Conservation (phyloP, 2,329 filamentous ascomycete genomes). For the Trichoderma pleuroti region DNA sequence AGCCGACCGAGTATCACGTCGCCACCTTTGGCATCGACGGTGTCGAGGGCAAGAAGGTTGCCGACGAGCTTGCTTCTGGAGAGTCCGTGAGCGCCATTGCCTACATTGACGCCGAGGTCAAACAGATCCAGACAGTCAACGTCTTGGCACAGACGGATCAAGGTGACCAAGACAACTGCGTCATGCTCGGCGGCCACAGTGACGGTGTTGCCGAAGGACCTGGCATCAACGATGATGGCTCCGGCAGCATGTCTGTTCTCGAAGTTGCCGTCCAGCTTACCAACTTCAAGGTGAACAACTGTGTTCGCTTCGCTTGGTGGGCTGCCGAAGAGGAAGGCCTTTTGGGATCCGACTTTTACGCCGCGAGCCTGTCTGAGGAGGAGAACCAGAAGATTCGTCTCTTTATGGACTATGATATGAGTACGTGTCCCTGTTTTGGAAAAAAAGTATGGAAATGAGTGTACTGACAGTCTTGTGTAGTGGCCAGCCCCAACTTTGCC, state of each 20-base stretch:
- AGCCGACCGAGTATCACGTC: constrained; percentile 55
- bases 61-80: constrained; percentile 52
- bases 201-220: constrained; percentile 61
- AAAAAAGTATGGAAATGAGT: not conserved
- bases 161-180: constrained; percentile 60
- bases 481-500: constrained; percentile 62
- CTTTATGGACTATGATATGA: constrained; percentile 69
- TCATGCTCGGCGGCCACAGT: constrained; percentile 63
- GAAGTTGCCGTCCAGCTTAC: constrained; percentile 59
- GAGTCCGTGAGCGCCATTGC: constrained; percentile 51
- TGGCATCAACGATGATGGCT: constrained; percentile 77
- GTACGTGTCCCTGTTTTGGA: not conserved
- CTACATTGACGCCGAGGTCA: constrained; percentile 57
- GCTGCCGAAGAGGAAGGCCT: constrained; percentile 64
- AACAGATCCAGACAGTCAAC: constrained; percentile 54
- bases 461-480: constrained; percentile 22
- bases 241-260: constrained; percentile 59
- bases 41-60: constrained; percentile 54
- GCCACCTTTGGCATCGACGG: constrained; percentile 66
- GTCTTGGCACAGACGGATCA: constrained; percentile 59
- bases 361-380: constrained; percentile 48
- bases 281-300: constrained; percentile 56
- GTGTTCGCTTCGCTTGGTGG: constrained; percentile 61
- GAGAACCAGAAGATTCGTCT: constrained; percentile 61
- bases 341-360: constrained; percentile 61